These are phyloP conservation scores for Endotrypanum monterogeii DNA, from an alignment of 208 protist species.

Conservation along the genomic window DNA sequence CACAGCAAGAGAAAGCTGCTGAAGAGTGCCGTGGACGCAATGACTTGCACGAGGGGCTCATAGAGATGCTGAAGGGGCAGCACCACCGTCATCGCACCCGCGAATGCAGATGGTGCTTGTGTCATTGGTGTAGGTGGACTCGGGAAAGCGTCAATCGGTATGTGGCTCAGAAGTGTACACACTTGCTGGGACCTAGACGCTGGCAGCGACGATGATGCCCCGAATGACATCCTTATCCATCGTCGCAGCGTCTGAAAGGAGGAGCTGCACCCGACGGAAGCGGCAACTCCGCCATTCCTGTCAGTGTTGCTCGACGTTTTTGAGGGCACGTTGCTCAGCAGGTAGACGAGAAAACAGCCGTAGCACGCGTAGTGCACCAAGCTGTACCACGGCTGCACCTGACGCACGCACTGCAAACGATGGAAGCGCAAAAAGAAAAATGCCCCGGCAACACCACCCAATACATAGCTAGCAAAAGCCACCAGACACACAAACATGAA, in stretches of 20 bases:
- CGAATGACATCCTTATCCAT: background rate
- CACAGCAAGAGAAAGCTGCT: constrained; percentile 19
- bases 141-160: constrained; percentile 9
- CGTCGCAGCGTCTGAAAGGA: background rate
- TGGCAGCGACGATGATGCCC: background rate
- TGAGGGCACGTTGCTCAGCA: background rate
- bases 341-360: constrained; percentile 24
- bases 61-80: background rate
- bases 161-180: background rate
- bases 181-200: background rate
- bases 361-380: constrained; percentile 16
- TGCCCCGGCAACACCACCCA: constrained; percentile 1
- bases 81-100: background rate
- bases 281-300: background rate
- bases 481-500: background rate
- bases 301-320: background rate
- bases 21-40: constrained; percentile 29
- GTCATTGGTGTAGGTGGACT: constrained; percentile 4
- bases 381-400: constrained; percentile 26
- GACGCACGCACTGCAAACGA: constrained; percentile 23
- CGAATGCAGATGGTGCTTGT: too few relatives aligned
- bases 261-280: background rate
- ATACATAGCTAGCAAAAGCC: constrained; percentile 1
- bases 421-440: constrained; percentile 24
- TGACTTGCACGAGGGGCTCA: constrained; percentile 12